Percentiles rank a stretch among this genome's conserved stretches.
Evolutionary conservation across 2,329 filamentous ascomycete genomes (phyloP).

Genomic region (Sclerotinia sclerotiorum): DNA sequence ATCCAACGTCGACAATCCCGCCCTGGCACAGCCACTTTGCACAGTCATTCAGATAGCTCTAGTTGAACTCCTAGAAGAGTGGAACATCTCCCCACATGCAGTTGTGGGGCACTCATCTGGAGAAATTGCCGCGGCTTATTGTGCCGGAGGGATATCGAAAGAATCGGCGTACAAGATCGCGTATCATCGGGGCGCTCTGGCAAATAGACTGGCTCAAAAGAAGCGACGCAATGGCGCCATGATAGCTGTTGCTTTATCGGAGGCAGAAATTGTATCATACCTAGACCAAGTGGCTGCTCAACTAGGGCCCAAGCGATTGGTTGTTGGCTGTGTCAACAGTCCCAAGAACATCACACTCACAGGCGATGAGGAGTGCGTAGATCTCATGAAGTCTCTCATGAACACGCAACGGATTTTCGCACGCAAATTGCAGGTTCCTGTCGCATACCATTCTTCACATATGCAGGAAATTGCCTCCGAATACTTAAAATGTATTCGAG

Average conservation of each 20-base stretch:
- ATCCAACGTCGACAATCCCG: not conserved
- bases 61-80: not conserved
- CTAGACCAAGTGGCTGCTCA: not conserved
- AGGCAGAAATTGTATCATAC: not conserved
- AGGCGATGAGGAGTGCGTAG: constrained; percentile 28
- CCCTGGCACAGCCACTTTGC: not conserved
- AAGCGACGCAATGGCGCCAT: not conserved
- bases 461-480: constrained; percentile 31
- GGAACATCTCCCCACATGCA: not conserved
- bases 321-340: constrained; percentile 41
- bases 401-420: constrained; percentile 36
- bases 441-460: constrained; percentile 45
- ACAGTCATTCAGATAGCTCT: not conserved
- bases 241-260: not conserved
- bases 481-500: not conserved
- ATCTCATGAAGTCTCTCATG: constrained; percentile 17
- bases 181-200: constrained; percentile 7
- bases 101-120: not conserved
- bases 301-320: not conserved
- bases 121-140: constrained; percentile 18
- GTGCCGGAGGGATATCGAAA: constrained; percentile 37
- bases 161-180: constrained; percentile 14
- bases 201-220: not conserved
- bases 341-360: constrained; percentile 34
- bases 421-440: constrained; percentile 41